These are phyloP conservation scores for Helminthosporium solani DNA, from an alignment of 2,329 filamentous ascomycete species.

Conservation along the genomic window DNA sequence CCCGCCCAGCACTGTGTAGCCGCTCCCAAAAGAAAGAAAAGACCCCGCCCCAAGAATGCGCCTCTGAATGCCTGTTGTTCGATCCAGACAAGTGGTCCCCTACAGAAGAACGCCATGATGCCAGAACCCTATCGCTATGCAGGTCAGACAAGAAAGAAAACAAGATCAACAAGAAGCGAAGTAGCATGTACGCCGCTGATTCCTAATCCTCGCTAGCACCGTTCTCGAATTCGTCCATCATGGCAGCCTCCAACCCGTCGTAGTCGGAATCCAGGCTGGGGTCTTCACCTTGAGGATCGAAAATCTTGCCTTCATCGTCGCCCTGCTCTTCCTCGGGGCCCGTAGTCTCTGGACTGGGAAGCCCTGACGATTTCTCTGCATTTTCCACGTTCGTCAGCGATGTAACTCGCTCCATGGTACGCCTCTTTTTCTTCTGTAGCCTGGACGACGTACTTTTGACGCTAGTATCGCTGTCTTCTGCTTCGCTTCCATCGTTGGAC, in stretches of 20 bases:
- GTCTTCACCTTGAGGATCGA: conserved; percentile 29
- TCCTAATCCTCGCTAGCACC: conserved; percentile 26
- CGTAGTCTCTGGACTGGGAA: conserved; percentile 43
- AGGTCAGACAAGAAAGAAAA: conserved; percentile 15
- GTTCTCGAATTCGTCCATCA: conserved; percentile 44
- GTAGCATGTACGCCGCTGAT: neutral
- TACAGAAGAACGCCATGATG: conserved; percentile 27
- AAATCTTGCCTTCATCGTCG: conserved; percentile 48
- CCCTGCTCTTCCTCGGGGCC: conserved; percentile 42
- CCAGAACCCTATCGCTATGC: conserved; percentile 41
- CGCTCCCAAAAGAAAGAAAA: neutral
- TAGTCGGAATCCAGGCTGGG: conserved; percentile 51
- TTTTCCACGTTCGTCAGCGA: conserved; percentile 48
- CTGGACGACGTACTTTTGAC: conserved; percentile 37
- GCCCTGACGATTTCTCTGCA: conserved; percentile 43
- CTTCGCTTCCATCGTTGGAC: conserved; percentile 38
- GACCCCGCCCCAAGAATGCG: too few relatives aligned
- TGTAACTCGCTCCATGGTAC: conserved; percentile 49
- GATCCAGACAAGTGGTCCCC: neutral
- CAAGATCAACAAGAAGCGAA: conserved; percentile 1
- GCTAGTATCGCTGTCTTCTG: conserved; percentile 45
- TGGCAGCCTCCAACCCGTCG: conserved; percentile 47
- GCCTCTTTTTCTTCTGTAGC: conserved; percentile 51
- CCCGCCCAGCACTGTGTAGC: neutral
- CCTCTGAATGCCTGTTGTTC: neutral